Percentiles rank a stretch among this genome's conserved stretches.
Conservation (phyloP, 257 asterid genomes). For the Jaltomata sinuosa region DNA sequence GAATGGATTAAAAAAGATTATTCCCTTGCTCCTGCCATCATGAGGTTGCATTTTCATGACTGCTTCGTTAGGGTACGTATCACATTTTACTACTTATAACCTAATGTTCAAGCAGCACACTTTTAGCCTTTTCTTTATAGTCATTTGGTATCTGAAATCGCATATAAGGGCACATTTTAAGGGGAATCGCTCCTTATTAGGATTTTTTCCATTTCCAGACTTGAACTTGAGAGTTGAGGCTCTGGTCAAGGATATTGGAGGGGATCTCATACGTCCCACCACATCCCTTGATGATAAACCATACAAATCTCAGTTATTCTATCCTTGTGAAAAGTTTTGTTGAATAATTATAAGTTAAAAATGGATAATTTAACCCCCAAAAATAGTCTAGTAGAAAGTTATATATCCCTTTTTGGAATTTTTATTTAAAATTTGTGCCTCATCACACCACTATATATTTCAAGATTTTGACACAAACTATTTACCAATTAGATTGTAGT, state of each 20-base stretch:
- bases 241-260: not conserved
- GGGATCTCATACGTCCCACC: not conserved
- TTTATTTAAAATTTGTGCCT: not conserved
- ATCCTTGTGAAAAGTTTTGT: not conserved
- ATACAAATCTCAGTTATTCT: not conserved
- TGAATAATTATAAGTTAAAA: not conserved
- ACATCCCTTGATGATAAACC: no score
- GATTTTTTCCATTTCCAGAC: no score
- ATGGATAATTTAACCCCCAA: not conserved
- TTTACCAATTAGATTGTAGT: not conserved
- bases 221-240: not conserved
- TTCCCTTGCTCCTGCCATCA: slow-evolving; percentile 60
- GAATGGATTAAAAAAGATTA: slow-evolving; percentile 47
- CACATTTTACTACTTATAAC: no score
- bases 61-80: slow-evolving; percentile 66
- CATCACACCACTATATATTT: no score
- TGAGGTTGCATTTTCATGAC: slow-evolving; percentile 79
- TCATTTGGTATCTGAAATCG: no score
- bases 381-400: not conserved
- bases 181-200: not conserved
- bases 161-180: not conserved
- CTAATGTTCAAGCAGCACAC: no score
- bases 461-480: not conserved
- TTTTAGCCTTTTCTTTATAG: no score
- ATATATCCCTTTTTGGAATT: not conserved